phyloP scores from a whole-genome alignment of 1,284 basidiomycete species.

The Melanopsichium pennsylvanicum region DNA sequence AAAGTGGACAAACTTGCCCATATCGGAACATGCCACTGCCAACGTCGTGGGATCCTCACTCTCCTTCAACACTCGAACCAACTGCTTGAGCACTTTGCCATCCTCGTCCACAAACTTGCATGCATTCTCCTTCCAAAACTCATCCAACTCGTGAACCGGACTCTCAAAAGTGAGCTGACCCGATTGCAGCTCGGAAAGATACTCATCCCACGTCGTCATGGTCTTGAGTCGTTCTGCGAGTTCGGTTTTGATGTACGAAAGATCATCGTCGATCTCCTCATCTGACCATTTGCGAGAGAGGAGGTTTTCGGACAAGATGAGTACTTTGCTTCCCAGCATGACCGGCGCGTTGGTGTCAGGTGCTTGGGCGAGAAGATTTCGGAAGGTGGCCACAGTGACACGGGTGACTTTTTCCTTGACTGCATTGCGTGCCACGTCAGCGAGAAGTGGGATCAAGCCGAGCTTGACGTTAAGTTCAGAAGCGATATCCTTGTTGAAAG shows the following conservation, averaged over 20 bases:
- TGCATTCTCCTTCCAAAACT: conserved; percentile 98
- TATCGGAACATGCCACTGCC: conserved; percentile 59
- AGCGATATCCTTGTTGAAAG: conserved; percentile 85
- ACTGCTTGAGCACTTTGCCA: conserved; percentile 87
- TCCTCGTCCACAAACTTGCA: conserved; percentile 86
- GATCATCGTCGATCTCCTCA: conserved; percentile 85
- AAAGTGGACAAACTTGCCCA: conserved; percentile 59
- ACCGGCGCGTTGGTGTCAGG: conserved; percentile 84
- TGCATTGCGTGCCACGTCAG: conserved; percentile 83
- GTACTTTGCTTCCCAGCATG: conserved; percentile 86
- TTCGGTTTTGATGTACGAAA: conserved; percentile 83
- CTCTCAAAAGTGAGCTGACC: conserved; percentile 88
- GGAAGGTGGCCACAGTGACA: conserved; percentile 88
- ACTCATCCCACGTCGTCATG: conserved; percentile 94
- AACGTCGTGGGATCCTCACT: conserved; percentile 49
- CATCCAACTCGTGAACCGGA: conserved; percentile 91
- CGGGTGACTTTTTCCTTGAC: conserved; percentile 98
- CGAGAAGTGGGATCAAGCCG: conserved; percentile 86
- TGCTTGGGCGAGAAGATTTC: conserved; percentile 82
- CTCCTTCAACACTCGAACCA: conserved; percentile 72
- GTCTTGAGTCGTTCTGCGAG: conserved; percentile 82
- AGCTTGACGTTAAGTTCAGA: conserved; percentile 88
- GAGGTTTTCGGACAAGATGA: conserved; percentile 86
- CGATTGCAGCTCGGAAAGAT: conserved; percentile 85
- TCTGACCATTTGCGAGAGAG: conserved; percentile 89